phyloP scores from a whole-genome alignment of 768 basidiomycete genomes.

The Hebeloma cylindrosporum region DNA sequence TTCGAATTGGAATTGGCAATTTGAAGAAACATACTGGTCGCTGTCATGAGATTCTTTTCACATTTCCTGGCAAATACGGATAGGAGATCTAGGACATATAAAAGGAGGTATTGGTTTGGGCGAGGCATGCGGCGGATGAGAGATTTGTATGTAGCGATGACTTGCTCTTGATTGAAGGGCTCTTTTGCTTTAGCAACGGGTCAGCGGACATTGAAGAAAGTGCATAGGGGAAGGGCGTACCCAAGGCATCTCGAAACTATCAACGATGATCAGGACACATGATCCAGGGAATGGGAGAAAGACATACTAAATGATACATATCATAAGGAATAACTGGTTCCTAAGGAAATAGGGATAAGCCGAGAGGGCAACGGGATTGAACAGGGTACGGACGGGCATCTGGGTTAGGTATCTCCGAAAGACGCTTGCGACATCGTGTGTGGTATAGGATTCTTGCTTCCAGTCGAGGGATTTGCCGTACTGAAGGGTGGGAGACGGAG shows the following conservation, averaged over 20 bases:
- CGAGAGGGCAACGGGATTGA: background rate
- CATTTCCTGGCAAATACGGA: conserved; percentile 92
- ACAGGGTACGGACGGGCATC: conserved; percentile 76
- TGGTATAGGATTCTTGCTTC: conserved; percentile 82
- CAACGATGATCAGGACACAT: conserved; percentile 1
- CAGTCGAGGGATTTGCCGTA: conserved; percentile 94
- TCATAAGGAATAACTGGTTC: conserved; percentile 94
- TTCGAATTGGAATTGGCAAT: background rate
- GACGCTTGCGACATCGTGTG: conserved; percentile 96
- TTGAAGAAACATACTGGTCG: conserved; percentile 67
- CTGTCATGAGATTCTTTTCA: conserved; percentile 94
- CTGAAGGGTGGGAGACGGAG: conserved; percentile 38
- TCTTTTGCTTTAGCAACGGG: conserved; percentile 50
- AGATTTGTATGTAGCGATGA: conserved; percentile 77
- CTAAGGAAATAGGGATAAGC: conserved; percentile 36
- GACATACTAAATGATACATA: conserved; percentile 82
- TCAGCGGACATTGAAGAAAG: conserved; percentile 15
- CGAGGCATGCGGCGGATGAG: conserved; percentile 85
- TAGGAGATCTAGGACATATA: conserved; percentile 94
- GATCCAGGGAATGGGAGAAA: conserved; percentile 14
- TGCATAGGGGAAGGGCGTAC: conserved; percentile 34
- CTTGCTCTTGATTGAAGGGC: conserved; percentile 66
- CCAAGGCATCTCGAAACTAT: conserved; percentile 78
- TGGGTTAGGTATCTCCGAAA: conserved; percentile 94
- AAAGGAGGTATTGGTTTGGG: conserved; percentile 91